phyloP scores from a whole-genome alignment of 2,329 filamentous ascomycete genomes.

The Talaromyces sp. region DNA sequence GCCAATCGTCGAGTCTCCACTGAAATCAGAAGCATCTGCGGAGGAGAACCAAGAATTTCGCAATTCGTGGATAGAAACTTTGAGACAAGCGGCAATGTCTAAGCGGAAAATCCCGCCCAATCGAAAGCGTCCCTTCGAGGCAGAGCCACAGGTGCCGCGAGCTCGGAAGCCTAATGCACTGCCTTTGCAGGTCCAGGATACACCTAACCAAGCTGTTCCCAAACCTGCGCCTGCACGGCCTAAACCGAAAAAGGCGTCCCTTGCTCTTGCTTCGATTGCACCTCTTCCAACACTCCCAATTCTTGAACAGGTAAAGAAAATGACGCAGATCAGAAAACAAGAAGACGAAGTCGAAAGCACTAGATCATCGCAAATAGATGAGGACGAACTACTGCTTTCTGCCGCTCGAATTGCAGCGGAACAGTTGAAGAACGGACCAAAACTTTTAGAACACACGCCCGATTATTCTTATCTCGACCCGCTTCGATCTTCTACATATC shows the following conservation, averaged over 20 bases:
- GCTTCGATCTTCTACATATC: constrained; percentile 22
- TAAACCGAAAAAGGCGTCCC: constrained; percentile 21
- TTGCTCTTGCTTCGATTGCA: constrained; percentile 28
- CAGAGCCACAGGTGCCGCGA: constrained; percentile 14
- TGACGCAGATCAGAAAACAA: constrained; percentile 21
- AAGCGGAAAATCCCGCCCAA: constrained; percentile 18
- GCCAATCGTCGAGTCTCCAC: background rate
- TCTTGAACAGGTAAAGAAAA: constrained; percentile 26
- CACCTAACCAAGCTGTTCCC: background rate
- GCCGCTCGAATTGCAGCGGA: constrained; percentile 39
- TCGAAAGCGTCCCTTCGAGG: constrained; percentile 25
- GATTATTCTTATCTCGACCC: constrained; percentile 21
- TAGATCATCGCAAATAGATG: constrained; percentile 28
- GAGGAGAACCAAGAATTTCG: constrained; percentile 5
- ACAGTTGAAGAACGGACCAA: constrained; percentile 32
- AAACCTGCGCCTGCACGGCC: constrained; percentile 4
- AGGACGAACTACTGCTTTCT: constrained; percentile 39
- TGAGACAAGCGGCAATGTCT: constrained; percentile 20
- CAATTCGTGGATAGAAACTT: constrained; percentile 13
- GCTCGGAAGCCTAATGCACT: constrained; percentile 3
- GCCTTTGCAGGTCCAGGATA: background rate
- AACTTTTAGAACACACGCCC: constrained; percentile 24
- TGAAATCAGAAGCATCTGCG: constrained; percentile 1
- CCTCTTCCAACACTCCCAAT: constrained; percentile 30
- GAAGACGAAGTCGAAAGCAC: constrained; percentile 17